Percentiles rank a stretch among this genome's conserved stretches.
These are phyloP conservation scores for Blastomyces silverae DNA, from an alignment of 2,329 filamentous ascomycete species.

Conservation along the genomic window DNA sequence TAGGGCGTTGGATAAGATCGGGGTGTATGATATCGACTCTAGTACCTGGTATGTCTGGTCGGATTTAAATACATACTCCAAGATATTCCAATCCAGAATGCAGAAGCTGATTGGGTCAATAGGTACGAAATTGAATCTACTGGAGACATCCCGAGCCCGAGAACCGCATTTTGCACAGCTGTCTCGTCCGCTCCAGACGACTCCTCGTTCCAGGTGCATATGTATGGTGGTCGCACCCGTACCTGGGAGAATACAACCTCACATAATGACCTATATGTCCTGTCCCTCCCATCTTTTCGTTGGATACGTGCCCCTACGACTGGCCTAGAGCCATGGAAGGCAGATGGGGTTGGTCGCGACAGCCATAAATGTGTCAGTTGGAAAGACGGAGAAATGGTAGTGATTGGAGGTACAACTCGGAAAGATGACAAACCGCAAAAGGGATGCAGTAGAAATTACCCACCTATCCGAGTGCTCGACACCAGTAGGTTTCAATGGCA, in stretches of 20 bases:
- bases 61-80: background rate
- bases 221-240: constrained; percentile 14
- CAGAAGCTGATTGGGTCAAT: background rate
- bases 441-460: constrained; percentile 8
- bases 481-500: constrained; percentile 11
- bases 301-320: constrained; percentile 9
- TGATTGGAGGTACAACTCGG: constrained; percentile 10
- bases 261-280: constrained; percentile 9
- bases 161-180: constrained; percentile 14
- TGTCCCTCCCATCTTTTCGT: constrained; percentile 13
- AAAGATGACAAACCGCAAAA: constrained; percentile 2
- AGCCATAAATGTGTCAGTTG: constrained; percentile 11
- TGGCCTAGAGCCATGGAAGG: background rate
- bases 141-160: constrained; percentile 8
- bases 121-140: constrained; percentile 13
- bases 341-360: background rate
- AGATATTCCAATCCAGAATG: background rate
- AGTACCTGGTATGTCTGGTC: constrained; percentile 11
- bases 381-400: constrained; percentile 14
- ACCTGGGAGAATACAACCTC: background rate
- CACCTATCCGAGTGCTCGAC: constrained; percentile 12
- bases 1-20: constrained; percentile 11
- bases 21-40: constrained; percentile 13
- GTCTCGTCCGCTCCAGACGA: constrained; percentile 11
- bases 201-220: constrained; percentile 12